A percentile compares a stretch with the other conserved stretches of the same genome.
phyloP scores from a whole-genome alignment of 257 asterid genomes.

The Ligustrum vulgare region DNA sequence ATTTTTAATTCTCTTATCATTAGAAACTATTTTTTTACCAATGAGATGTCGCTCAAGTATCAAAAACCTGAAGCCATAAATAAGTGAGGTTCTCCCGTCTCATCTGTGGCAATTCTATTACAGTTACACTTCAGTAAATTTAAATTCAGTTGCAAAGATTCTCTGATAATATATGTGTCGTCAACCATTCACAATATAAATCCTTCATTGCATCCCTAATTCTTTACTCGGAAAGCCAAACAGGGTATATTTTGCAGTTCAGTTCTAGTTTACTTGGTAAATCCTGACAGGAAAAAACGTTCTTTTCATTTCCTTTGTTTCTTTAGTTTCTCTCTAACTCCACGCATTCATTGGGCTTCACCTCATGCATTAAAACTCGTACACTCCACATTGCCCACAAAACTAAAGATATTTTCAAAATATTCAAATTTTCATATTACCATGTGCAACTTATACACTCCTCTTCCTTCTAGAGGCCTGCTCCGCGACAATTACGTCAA shows the following conservation, averaged over 20 bases:
- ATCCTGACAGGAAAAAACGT: not conserved
- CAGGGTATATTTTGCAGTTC: not conserved
- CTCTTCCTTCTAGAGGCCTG: not conserved
- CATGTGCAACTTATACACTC: not conserved
- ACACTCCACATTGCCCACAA: not conserved
- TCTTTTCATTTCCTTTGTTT: not conserved
- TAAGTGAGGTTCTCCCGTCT: not conserved
- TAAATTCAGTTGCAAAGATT: not conserved
- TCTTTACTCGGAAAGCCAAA: not conserved
- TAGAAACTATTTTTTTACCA: not conserved
- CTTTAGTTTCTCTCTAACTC: not conserved
- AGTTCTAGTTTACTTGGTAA: not conserved
- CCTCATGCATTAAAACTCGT: not conserved
- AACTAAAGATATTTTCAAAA: not conserved
- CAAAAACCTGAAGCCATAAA: constrained; percentile 6
- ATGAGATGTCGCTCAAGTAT: constrained; percentile 12
- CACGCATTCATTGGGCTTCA: not conserved
- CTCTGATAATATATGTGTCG: not conserved
- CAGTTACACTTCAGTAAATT: not conserved
- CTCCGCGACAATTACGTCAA: not conserved
- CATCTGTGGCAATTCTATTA: not conserved
- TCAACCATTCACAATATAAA: not conserved
- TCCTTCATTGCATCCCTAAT: not conserved
- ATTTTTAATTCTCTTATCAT: not conserved
- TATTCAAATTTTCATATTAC: not conserved